Base-by-base conservation (phyloP, 495 filamentous ascomycete species). In the Halenospora varia region DNA sequence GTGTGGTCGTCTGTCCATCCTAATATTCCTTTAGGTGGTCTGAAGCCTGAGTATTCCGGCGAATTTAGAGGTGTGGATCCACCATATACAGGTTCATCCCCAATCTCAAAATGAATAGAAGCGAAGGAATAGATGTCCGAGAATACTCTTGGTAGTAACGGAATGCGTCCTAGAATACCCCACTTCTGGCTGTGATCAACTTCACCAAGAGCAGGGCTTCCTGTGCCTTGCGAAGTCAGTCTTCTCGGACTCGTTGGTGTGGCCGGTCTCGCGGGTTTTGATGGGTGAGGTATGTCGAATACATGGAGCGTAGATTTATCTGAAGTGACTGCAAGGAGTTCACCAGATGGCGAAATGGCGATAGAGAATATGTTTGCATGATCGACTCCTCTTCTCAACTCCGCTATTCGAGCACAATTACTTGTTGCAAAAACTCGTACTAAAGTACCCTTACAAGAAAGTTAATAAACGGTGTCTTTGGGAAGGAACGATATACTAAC, bases 251-350 rank as follows among this genome's bases (percentile, higher is more conserved):
- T 56, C 23, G 41, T 60, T 22, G 41, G 26, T 13, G 51, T 10
- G 10, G 52, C 60, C 22, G 47, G 25, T 55, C 53, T 41, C 19
- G 50, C n/a, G 2, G 54, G 49, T 53, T 64, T 68, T 1, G 67
- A 69, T 49, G 66, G 73, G 58, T 75, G 76, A 17, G 73, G 78
- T 23, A 80, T 73, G 64, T 97, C 90, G 67, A 97, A 98, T 41
- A 98, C 82, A 71, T 98, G 94, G 17, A 98, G 73, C 2, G 91
- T 98, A 3, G 87, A 90, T 70, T 97, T 98, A 75, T 98, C 94
- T 22, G 91, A 96, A n/a, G 95, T 97, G 51, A 92, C 91, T 18
- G 94, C 94, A 13, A 97, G 78, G 61, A 88, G 75, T 39, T 77
- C 80, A 47, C 85, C 87, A 9, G 83, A 84, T 0, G 93, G 94